Base-by-base conservation (phyloP, 2,329 filamentous ascomycete species). In the Nigrospora sphaerica region DNA sequence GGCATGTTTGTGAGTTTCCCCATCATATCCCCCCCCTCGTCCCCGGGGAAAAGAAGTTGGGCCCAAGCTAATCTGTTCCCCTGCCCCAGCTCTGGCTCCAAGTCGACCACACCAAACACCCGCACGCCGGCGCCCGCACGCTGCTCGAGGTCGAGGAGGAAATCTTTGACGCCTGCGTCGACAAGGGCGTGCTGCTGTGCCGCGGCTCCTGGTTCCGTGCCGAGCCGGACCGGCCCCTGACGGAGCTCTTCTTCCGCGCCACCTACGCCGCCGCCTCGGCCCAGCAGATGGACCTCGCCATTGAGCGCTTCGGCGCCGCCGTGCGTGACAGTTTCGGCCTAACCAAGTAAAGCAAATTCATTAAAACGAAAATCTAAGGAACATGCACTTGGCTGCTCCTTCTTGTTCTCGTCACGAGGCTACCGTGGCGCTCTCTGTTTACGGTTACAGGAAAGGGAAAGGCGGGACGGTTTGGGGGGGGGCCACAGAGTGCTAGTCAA, bases 181-280 rank as follows among this genome's bases (percentile, higher is more conserved):
- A 83, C 4, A 78, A 85, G 56, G 86, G 88, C 18, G 88, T 93
- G 5, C 74, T 98, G 39, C 75, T 93, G 2, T 89, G 87, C 48
- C 78, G 87, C 41, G 93, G 93, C 4, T 91, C 84, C 41, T 98
- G 91, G 91, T 98, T 97, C 75, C 78, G 81, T 48, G 87, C 91
- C 1, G 85, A 93, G 61, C 77, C 75, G 38, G 73, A 78, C 41
- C 74, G 71, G 59, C 73, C 68, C 4, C 73, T 74, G 10, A 72
- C 74, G 12, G 84, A 82, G 28, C 73, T 95, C 66, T 96, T 88
- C 70, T 95, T 97, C 74, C 80, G 93, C 44, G 83, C 88, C 4
- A 98, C 92, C 0, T 98, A 86, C 70, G 91, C 92, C 1, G 84
- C 90, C 34, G 90, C 90, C 2, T 82, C 79, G 12, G 74, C 77